Conservation (phyloP, 2,329 filamentous ascomycete species). For the Penicillium sp. region DNA sequence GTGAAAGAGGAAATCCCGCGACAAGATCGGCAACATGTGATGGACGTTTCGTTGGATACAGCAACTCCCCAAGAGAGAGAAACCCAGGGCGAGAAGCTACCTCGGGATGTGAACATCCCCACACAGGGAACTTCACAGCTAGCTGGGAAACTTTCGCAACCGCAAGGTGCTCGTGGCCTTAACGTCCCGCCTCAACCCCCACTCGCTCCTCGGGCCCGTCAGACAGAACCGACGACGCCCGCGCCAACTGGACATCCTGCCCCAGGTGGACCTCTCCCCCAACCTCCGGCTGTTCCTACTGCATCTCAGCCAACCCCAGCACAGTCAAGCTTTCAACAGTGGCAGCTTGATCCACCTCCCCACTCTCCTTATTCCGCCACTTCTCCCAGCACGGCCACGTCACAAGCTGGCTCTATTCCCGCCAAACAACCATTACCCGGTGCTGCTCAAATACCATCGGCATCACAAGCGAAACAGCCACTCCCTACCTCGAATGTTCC, state of each 20-base stretch:
- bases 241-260: constrained; percentile 21
- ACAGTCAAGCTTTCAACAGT: constrained; percentile 36
- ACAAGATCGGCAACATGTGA: constrained; percentile 6
- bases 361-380: constrained; percentile 27
- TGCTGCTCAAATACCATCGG: constrained; percentile 11
- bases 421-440: constrained; percentile 18
- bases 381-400: constrained; percentile 18
- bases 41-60: constrained; percentile 2
- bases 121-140: constrained; percentile 10
- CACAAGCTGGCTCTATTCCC: constrained; percentile 14
- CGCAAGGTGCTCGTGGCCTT: constrained; percentile 20
- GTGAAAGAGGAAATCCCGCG: constrained; percentile 19
- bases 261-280: constrained; percentile 22
- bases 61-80: background rate
- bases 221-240: constrained; percentile 16
- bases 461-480: constrained; percentile 12
- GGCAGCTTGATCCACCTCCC: constrained; percentile 31
- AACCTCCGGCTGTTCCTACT: constrained; percentile 10
- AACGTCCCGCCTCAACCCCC: constrained; percentile 15
- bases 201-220: constrained; percentile 16
- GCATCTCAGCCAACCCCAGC: constrained; percentile 20
- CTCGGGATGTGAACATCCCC: constrained; percentile 3
- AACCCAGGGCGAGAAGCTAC: too few relatives aligned
- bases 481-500: constrained; percentile 21
- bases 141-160: constrained; percentile 12